These are phyloP conservation scores for Suhomyces bribrorum DNA, from an alignment of 1,139 yeast species.

Conservation along the genomic window DNA sequence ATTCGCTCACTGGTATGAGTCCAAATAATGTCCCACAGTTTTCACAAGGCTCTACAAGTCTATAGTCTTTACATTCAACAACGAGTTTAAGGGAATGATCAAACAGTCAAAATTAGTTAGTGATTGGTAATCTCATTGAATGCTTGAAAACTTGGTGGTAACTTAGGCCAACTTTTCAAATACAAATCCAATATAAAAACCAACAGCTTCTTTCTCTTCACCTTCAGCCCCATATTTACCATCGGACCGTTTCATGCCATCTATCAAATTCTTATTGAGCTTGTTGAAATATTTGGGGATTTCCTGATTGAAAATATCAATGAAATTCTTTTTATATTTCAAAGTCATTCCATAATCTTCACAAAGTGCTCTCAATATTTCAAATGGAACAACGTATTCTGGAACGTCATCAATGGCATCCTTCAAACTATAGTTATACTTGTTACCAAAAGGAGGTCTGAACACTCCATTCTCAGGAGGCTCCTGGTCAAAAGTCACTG, in stretches of 20 bases:
- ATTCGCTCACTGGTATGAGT: no score
- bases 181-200: slow-evolving; percentile 78
- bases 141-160: no score
- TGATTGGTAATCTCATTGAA: no score
- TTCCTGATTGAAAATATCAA: slow-evolving; percentile 79
- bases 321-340: slow-evolving; percentile 72
- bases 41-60: no score
- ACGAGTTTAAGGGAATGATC: no score
- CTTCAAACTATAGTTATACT: slow-evolving; percentile 75
- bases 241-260: slow-evolving; percentile 70
- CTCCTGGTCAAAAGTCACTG: slow-evolving; percentile 72
- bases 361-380: slow-evolving; percentile 76
- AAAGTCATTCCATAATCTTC: slow-evolving; percentile 80
- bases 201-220: slow-evolving; percentile 85
- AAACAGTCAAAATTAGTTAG: no score
- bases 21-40: no score
- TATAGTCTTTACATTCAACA: no score
- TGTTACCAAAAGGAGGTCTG: slow-evolving; percentile 78
- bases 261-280: slow-evolving; percentile 64
- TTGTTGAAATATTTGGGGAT: slow-evolving; percentile 64
- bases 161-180: slow-evolving; percentile 52
- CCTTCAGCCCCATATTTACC: slow-evolving; percentile 89
- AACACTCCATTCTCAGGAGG: slow-evolving; percentile 77
- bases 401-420: slow-evolving; percentile 98
- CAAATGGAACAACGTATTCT: slow-evolving; percentile 97